Conservation (phyloP, 257 asterid genomes). For the Oldenlandia corymbosa region DNA sequence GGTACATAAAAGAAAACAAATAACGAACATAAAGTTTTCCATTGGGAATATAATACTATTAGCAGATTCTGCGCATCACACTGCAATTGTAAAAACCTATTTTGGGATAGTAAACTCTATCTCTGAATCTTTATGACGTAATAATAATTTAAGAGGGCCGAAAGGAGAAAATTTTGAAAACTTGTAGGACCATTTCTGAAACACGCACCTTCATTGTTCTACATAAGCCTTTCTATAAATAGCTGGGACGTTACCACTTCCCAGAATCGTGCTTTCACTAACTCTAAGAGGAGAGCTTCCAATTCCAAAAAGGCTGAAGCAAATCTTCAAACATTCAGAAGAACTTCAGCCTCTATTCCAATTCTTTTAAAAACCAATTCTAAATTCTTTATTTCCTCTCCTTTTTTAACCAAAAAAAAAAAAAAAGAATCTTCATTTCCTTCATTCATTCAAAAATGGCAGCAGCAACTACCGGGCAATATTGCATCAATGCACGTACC, state of each 20-base stretch:
- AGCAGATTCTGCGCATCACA: too few species aligned
- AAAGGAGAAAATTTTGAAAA: neutral
- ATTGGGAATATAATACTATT: too few species aligned
- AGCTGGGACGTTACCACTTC: neutral
- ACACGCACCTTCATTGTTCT: neutral
- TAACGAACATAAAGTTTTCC: too few species aligned
- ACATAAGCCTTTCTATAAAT: neutral
- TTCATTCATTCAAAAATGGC: conserved; percentile 24
- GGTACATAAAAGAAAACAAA: too few species aligned
- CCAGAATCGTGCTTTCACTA: neutral
- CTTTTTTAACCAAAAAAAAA: too few species aligned
- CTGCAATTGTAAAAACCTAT: too few species aligned
- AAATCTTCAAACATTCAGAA: neutral
- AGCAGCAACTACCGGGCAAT: conserved; percentile 21
- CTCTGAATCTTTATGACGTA: too few species aligned
- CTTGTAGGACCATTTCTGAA: conserved; percentile 4
- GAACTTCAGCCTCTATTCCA: too few species aligned
- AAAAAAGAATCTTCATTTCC: too few species aligned
- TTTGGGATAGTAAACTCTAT: too few species aligned
- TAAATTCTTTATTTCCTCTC: too few species aligned
- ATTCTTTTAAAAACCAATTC: too few species aligned
- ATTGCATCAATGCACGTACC: conserved; percentile 32
- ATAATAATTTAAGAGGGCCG: neutral
- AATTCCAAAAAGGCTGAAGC: neutral
- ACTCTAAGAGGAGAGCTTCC: neutral